Evolutionary conservation across 169 alveolate species (phyloP), one percentile per base, ranked within the genome.

Genomic region (Nephromyces sp.): DNA sequence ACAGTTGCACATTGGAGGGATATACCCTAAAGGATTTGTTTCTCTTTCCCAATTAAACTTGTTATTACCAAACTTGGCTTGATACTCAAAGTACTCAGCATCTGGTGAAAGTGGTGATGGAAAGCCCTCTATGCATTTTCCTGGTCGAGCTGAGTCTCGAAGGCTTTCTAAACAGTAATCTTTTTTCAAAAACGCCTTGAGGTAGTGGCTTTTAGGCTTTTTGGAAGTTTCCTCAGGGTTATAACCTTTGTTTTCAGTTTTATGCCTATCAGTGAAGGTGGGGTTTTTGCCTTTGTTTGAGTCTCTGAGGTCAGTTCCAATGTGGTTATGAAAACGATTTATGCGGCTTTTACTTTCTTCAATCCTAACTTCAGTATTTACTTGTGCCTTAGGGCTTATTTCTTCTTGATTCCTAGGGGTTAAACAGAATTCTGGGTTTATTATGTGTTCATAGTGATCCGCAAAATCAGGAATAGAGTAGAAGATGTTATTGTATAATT

Each of bases 1-100:
- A 66, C 71, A 66, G 64, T 66, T 66, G 71, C 71, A 66, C 69
- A 66, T 52, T 8, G 71, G 71, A 3, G 71, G 71, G 3, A 66
- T 6, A 6, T 3, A 66, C 24, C 71, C 28, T 66, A 66, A 6
- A 6, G 57, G 57, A 15, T 15, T 15, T 15, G n/a, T 43, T 43
- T 43, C n/a, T n/a, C 57, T 43, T 15, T 43, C 57, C 57, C 57
- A 43, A 43, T 15, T 15, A 15, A 15, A 43, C 15, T 15, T 15
- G n/a, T 15, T n/a, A 15, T 43, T 15, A 43, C 57, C 57, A 43
- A 43, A 43, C 15, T n/a, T 15, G n/a, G 57, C 57, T 43, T 43
- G 57, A 15, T n/a, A 43, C n/a, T 43, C 57, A 43, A 43, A 43
- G n/a, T 43, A 43, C 15, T 43, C 57, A 15, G 57, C 25, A 43